These are phyloP conservation scores for Kitagawia praeruptora DNA, from an alignment of 129 eudicot species.

Conservation along the genomic window DNA sequence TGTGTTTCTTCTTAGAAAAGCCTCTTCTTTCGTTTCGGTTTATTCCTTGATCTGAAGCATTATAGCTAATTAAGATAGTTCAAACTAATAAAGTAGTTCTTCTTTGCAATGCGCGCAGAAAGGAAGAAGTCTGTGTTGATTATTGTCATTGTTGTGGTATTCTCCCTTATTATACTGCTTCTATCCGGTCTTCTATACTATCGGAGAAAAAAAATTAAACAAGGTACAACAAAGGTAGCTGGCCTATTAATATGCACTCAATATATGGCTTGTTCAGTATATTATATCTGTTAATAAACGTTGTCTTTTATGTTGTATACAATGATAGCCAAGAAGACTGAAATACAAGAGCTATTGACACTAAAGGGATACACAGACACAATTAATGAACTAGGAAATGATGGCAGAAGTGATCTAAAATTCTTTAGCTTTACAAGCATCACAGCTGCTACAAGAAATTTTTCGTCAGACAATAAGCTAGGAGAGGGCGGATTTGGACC, in stretches of 20 bases:
- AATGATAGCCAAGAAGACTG: not conserved
- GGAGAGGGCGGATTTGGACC: slow-evolving; percentile 39
- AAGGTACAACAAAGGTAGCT: not conserved
- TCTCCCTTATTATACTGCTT: slow-evolving; percentile 6
- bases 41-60: too few relatives aligned
- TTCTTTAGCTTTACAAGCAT: slow-evolving; percentile 15
- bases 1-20: not conserved
- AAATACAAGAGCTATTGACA: not conserved
- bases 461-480: slow-evolving; percentile 19
- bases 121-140: slow-evolving; percentile 14
- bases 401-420: slow-evolving; percentile 15
- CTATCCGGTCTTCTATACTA: not conserved
- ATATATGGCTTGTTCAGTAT: not conserved
- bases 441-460: slow-evolving; percentile 19
- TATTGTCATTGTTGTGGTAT: not conserved
- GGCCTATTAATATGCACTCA: not conserved
- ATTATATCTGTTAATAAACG: too few relatives aligned
- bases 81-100: not conserved
- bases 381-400: slow-evolving; percentile 1
- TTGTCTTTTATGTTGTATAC: not conserved
- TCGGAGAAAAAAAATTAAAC: too few relatives aligned
- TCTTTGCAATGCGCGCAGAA: not conserved
- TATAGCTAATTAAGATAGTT: not conserved
- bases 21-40: too few relatives aligned
- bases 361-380: not conserved